Conservation (phyloP, 768 basidiomycete genomes). For the Holtermannia corniformis region DNA sequence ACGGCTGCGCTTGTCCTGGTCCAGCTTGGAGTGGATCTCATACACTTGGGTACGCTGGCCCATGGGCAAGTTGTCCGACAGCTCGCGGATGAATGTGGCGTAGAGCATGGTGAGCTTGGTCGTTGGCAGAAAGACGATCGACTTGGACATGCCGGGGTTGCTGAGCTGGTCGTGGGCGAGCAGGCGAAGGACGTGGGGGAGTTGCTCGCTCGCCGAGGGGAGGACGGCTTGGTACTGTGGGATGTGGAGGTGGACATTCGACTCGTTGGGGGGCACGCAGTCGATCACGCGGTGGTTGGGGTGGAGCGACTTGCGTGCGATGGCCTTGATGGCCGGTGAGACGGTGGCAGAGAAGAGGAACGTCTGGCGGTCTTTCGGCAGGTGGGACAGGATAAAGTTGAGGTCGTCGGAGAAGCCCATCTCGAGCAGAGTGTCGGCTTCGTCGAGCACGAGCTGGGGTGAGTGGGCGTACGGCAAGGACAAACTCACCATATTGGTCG, state of each 20-base stretch:
- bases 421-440: constrained; percentile 81
- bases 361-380: constrained; percentile 72
- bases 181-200: constrained; percentile 69
- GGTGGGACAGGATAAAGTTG: constrained; percentile 54
- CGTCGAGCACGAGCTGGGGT: constrained; percentile 85
- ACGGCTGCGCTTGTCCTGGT: constrained; percentile 51
- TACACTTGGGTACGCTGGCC: constrained; percentile 51
- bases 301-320: constrained; percentile 56
- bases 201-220: constrained; percentile 54
- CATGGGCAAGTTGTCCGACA: constrained; percentile 48
- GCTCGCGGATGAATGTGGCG: constrained; percentile 52
- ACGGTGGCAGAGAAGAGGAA: constrained; percentile 88
- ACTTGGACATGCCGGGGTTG: constrained; percentile 59
- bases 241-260: constrained; percentile 60
- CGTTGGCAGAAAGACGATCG: constrained; percentile 74
- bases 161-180: constrained; percentile 78
- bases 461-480: background rate
- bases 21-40: constrained; percentile 73
- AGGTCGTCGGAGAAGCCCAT: constrained; percentile 89
- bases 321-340: constrained; percentile 58
- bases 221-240: constrained; percentile 75
- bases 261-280: constrained; percentile 54
- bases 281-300: constrained; percentile 62
- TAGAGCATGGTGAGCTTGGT: constrained; percentile 76
- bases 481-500: constrained; percentile 53